These are phyloP conservation scores for Halophytophthora batemanensis DNA, from an alignment of 352 stramenopile species.

Conservation along the genomic window DNA sequence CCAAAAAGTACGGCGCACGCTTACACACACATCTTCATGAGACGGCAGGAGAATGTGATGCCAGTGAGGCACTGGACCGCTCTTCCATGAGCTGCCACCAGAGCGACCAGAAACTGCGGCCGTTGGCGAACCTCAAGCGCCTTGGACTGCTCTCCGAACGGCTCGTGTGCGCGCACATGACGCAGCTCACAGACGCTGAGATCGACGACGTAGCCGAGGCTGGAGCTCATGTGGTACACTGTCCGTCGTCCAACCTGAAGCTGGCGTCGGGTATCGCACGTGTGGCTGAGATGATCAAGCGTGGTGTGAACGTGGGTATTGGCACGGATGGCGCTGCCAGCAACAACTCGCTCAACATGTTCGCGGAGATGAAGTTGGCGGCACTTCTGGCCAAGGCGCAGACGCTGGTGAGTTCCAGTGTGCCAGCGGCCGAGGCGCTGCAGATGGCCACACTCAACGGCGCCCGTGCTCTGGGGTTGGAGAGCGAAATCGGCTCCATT, in stretches of 20 bases:
- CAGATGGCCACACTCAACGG: constrained; percentile 87
- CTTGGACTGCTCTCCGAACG: constrained; percentile 62
- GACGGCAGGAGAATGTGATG: constrained; percentile 66
- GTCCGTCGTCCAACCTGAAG: constrained; percentile 86
- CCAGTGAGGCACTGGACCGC: constrained; percentile 51
- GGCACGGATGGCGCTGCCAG: constrained; percentile 78
- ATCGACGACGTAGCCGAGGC: constrained; percentile 53
- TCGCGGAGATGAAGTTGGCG: constrained; percentile 81
- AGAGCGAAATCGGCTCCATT: constrained; percentile 67
- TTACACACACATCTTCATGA: constrained; percentile 85
- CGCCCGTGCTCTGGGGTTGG: constrained; percentile 71
- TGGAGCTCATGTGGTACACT: constrained; percentile 72
- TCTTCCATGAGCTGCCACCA: constrained; percentile 73
- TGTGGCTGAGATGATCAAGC: constrained; percentile 60
- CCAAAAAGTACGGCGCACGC: constrained; percentile 42
- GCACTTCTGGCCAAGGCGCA: constrained; percentile 74
- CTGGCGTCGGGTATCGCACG: constrained; percentile 75
- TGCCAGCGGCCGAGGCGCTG: constrained; percentile 48
- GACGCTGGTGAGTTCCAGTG: constrained; percentile 43
- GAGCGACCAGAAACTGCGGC: constrained; percentile 56
- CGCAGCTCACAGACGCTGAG: constrained; percentile 77
- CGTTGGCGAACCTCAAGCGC: constrained; percentile 68
- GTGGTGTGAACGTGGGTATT: constrained; percentile 76
- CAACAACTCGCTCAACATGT: constrained; percentile 88
- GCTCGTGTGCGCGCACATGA: constrained; percentile 68